Evolutionary conservation across 2,329 filamentous ascomycete species (phyloP), one percentile per base, ranked within the genome.

Genomic region (Ophiostoma tasmaniense): DNA sequence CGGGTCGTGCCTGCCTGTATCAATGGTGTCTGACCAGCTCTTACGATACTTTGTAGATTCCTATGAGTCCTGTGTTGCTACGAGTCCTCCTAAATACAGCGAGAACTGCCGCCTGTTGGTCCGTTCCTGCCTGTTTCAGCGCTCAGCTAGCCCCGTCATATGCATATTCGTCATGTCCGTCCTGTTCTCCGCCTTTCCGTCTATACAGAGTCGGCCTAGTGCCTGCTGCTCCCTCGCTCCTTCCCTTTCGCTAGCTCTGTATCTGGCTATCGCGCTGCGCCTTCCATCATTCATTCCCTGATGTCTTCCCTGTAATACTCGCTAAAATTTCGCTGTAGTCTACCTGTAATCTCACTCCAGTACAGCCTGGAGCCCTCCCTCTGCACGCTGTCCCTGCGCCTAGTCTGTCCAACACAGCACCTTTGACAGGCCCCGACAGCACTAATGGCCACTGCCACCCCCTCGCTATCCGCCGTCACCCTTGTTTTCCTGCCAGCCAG

Each of bases 121-220:
- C 39, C 22, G 35, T 25, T 42, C 45, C 35, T 67, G 33, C 22
- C 52, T 67, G 66, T 42, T 30, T n/a, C 35, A 45, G 42, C 45
- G n/a, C 22, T 25, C 30, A 42, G 33, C 28, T 28, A 55, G 66
- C 70, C 66, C 68, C 68, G 70, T 67, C 70, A 68, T 52, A 67
- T 70, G 67, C 67, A 69, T 70, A 37, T 66, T 67, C 66, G 68
- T 67, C 61, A 28, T 66, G 69, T 67, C 65, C 35, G 42, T 66
- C 30, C 20, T 67, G 61, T 61, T 59, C 33, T 70, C 70, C 28
- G 37, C n/a, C 67, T 45, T 64, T 55, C n/a, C 22, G 50, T 22
- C 50, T 30, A 30, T 30, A 30, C 45, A 50, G 17, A n/a, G 20
- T 33, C 33, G 52, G 22, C 52, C 13, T 33, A 17, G 55, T 61